phyloP scores from a whole-genome alignment of 805 yeast species.

The Ogataea chonburiensis region DNA sequence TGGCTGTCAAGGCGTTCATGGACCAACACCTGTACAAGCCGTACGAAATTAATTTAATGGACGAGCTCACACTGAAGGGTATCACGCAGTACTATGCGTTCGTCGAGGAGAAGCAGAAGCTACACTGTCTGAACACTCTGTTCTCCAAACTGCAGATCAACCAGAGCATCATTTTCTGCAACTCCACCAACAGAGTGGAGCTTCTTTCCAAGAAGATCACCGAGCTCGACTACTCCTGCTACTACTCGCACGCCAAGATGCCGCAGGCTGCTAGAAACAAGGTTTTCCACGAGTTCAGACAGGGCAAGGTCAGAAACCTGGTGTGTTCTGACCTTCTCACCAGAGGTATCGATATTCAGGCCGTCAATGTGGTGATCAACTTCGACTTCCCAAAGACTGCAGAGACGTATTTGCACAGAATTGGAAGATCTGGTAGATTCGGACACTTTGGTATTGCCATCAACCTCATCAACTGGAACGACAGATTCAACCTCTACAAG shows the following conservation, averaged over 20 bases:
- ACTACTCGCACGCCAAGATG: conserved; percentile 96
- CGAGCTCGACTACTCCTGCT: conserved; percentile 94
- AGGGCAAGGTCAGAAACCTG: conserved; percentile 94
- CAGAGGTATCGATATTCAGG: conserved; percentile 98
- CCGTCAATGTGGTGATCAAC: conserved; percentile 96
- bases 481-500: conserved; percentile 87
- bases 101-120: conserved; percentile 93
- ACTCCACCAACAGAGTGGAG: conserved; percentile 95
- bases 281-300: conserved; percentile 98
- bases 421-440: conserved; percentile 98
- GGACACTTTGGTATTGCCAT: conserved; percentile 98
- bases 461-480: conserved; percentile 95
- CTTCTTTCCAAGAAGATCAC: conserved; percentile 93
- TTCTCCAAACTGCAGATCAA: conserved; percentile 93
- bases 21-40: conserved; percentile 87
- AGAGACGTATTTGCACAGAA: conserved; percentile 96
- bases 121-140: conserved; percentile 92
- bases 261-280: conserved; percentile 95
- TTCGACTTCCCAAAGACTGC: conserved; percentile 98
- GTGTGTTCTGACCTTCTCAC: conserved; percentile 96
- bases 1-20: conserved; percentile 90
- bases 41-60: conserved; percentile 95
- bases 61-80: conserved; percentile 93
- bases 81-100: conserved; percentile 98
- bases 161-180: conserved; percentile 96